A percentile compares a stretch with the other conserved stretches of the same genome.
These are phyloP conservation scores for Aspergillus bertholletiae DNA, from an alignment of 495 filamentous ascomycete genomes.

Conservation along the genomic window DNA sequence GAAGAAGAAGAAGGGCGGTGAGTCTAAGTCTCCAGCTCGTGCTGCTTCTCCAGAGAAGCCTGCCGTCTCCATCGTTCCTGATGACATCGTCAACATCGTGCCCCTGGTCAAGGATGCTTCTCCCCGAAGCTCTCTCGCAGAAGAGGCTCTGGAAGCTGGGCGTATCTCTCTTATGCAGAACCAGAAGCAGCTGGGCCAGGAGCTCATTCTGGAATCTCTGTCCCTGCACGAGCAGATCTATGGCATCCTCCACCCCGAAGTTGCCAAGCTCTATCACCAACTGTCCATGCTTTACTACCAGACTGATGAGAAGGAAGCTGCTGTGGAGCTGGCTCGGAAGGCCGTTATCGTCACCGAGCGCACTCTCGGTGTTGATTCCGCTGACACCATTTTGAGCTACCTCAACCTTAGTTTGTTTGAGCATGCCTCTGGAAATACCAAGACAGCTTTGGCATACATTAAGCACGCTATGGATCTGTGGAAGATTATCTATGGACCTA, in stretches of 20 bases:
- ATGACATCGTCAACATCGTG: constrained; percentile 87
- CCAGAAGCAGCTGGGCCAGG: constrained; percentile 93
- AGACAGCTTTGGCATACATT: constrained; percentile 76
- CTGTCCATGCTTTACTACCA: constrained; percentile 94
- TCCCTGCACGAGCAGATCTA: constrained; percentile 99
- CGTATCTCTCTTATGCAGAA: constrained; percentile 91
- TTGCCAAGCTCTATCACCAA: constrained; percentile 90
- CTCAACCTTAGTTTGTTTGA: constrained; percentile 95
- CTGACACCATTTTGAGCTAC: constrained; percentile 90
- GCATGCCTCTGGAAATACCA: constrained; percentile 85
- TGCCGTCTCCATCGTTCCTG: constrained; percentile 63
- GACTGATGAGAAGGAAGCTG: constrained; percentile 91
- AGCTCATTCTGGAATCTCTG: constrained; percentile 89
- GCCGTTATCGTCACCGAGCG: constrained; percentile 94
- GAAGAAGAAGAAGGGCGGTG: constrained; percentile 63
- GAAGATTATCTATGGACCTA: constrained; percentile 92
- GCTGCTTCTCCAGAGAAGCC: constrained; percentile 33
- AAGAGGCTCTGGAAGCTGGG: constrained; percentile 93
- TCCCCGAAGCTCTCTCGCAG: constrained; percentile 81
- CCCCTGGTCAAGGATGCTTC: constrained; percentile 92
- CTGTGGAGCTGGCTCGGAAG: constrained; percentile 93
- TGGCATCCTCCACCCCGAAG: constrained; percentile 94
- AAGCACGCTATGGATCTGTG: constrained; percentile 91
- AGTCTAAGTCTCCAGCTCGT: constrained; percentile 51
- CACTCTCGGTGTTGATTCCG: constrained; percentile 88